These are phyloP conservation scores for Scytalidium lignicola DNA, from an alignment of 2,329 filamentous ascomycete species.

Conservation along the genomic window DNA sequence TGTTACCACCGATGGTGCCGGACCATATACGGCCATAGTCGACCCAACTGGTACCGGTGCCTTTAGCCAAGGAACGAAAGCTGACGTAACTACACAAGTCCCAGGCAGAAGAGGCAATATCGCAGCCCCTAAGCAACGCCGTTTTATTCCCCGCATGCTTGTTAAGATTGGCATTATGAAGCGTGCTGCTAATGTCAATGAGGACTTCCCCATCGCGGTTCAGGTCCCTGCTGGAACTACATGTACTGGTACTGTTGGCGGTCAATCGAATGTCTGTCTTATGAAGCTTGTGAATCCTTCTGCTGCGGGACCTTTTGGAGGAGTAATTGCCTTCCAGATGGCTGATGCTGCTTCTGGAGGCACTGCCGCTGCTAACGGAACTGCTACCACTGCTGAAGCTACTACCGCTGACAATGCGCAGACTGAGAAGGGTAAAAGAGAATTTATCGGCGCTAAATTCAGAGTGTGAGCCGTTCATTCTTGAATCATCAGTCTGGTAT, in stretches of 20 bases:
- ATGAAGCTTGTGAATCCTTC: slow-evolving; percentile 59
- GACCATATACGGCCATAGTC: slow-evolving; percentile 50
- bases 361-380: slow-evolving; percentile 1
- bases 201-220: slow-evolving; percentile 39
- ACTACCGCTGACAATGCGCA: neutral
- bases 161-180: slow-evolving; percentile 23
- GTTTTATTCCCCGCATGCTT: slow-evolving; percentile 19
- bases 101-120: slow-evolving; percentile 38
- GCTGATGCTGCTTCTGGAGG: slow-evolving; percentile 7
- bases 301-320: slow-evolving; percentile 57
- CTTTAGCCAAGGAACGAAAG: slow-evolving; percentile 41
- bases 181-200: slow-evolving; percentile 26
- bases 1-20: slow-evolving; percentile 37
- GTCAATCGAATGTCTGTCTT: slow-evolving; percentile 55
- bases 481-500: neutral
- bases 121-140: slow-evolving; percentile 21
- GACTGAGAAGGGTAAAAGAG: neutral
- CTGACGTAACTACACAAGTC: slow-evolving; percentile 50
- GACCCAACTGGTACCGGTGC: slow-evolving; percentile 53
- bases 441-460: neutral
- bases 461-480: neutral
- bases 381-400: slow-evolving; percentile 1
- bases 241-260: slow-evolving; percentile 57
- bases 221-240: slow-evolving; percentile 40
- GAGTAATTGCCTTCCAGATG: slow-evolving; percentile 52